These are phyloP conservation scores for Skeletonema potamos DNA, from an alignment of 108 stramenopile species.

Conservation along the genomic window DNA sequence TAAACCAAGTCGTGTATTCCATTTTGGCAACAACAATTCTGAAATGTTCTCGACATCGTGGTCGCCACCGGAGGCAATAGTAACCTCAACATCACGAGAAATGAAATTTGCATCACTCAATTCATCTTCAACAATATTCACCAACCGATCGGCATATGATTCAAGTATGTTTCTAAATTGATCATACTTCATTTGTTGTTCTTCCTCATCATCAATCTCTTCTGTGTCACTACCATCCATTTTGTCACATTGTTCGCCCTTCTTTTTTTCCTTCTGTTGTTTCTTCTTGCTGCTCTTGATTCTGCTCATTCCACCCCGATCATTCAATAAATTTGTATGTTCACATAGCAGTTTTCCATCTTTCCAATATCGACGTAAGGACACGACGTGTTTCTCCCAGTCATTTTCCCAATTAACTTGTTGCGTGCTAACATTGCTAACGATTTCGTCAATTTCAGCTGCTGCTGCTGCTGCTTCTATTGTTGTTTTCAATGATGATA, in stretches of 20 bases:
- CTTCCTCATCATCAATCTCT: slow-evolving; percentile 5
- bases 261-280: slow-evolving; percentile 11
- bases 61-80: too few relatives aligned
- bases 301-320: neutral
- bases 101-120: slow-evolving; percentile 16
- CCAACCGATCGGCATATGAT: slow-evolving; percentile 55
- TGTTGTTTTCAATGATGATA: too few relatives aligned
- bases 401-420: neutral
- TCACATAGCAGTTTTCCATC: slow-evolving; percentile 51
- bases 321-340: slow-evolving; percentile 47
- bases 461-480: neutral
- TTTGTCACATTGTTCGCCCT: neutral
- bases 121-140: slow-evolving; percentile 59
- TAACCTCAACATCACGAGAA: neutral
- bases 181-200: slow-evolving; percentile 10
- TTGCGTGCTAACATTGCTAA: neutral
- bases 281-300: neutral
- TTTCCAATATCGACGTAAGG: slow-evolving; percentile 45
- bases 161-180: slow-evolving; percentile 27
- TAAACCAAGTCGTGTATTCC: slow-evolving; percentile 19
- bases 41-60: neutral
- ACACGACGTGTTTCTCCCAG: neutral
- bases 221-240: neutral
- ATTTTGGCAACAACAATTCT: neutral
- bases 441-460: neutral